Percentiles rank a stretch among this genome's conserved stretches.
Conservation (phyloP, 305 asterid genomes). For the Solanum hybrid region DNA sequence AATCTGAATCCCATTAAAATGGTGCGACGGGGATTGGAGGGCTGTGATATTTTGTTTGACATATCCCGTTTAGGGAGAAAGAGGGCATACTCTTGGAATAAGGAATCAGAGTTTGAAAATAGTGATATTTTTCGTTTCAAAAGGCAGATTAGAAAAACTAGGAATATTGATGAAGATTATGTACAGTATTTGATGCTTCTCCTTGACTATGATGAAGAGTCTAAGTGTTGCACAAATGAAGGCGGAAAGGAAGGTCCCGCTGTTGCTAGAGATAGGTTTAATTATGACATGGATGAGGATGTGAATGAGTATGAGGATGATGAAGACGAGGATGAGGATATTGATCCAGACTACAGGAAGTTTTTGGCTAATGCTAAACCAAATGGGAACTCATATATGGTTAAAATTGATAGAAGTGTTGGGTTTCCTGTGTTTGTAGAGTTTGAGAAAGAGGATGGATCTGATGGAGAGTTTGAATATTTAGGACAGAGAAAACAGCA, state of each 20-base stretch:
- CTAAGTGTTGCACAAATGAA: background rate
- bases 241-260: background rate
- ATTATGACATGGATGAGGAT: background rate
- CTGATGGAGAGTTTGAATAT: background rate
- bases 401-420: background rate
- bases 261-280: background rate
- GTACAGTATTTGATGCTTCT: conserved; percentile 2
- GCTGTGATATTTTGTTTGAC: background rate
- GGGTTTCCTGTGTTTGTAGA: background rate
- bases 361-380: conserved; percentile 1
- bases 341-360: background rate
- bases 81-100: background rate
- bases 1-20: conserved; percentile 1
- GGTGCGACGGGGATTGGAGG: background rate
- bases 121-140: conserved; percentile 1
- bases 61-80: background rate
- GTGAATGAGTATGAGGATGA: background rate
- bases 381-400: background rate
- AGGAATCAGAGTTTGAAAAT: background rate
- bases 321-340: background rate
- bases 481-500: background rate
- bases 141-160: background rate
- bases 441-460: conserved; percentile 1
- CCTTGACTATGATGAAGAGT: background rate
- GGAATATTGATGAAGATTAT: background rate